Base-by-base conservation (phyloP, 345 rosid species). In the Adansonia digitata region DNA sequence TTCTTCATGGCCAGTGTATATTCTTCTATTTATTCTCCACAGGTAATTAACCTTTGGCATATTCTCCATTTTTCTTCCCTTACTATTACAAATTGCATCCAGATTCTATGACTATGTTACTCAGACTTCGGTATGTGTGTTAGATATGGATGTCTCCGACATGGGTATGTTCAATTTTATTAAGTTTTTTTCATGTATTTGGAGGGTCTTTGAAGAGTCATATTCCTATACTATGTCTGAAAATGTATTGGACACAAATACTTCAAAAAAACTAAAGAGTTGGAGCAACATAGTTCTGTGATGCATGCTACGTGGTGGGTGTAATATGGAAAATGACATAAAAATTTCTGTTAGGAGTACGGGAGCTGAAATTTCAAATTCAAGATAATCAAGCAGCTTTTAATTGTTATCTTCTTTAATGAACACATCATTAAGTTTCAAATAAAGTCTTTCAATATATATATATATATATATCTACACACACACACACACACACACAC, bases 1-100 rank as follows among this genome's bases (percentile, higher is more conserved):
- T 95, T 63, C 98, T 95, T 81, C 97, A 95, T 5, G 99, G 99
- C 65, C 52, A 85, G 4, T 91, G 99, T 80, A 82, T 95, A 45
- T 95, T 91, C 88, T 90, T 93, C 86, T 93, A 86, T 79, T 76
- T 93, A 69, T 49, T 78, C 49, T 90, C 91, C 76, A 89, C 97
- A 82, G 99, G 99, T 90, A 78, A 74, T 40, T 61, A 34, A 65
- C 43, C 74, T 73, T 77, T 2, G 53, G 4, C 20, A 18, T 18
- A 45, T 46, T 45, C 72, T 74, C 49, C 7, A 7, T 42, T 34
- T 1, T 51, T 20, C 43, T 29, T 24, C 51, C 24, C 12, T 43
- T 65, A 65, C 27, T 0, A 59, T 27, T 5, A 49, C 9, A 43
- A 66, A 7, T 24, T 43, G 53, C 11, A 34, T 39, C 64, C 1